Conservation (phyloP, 1,139 yeast species). For the Lodderomyces metapsilosis region DNA sequence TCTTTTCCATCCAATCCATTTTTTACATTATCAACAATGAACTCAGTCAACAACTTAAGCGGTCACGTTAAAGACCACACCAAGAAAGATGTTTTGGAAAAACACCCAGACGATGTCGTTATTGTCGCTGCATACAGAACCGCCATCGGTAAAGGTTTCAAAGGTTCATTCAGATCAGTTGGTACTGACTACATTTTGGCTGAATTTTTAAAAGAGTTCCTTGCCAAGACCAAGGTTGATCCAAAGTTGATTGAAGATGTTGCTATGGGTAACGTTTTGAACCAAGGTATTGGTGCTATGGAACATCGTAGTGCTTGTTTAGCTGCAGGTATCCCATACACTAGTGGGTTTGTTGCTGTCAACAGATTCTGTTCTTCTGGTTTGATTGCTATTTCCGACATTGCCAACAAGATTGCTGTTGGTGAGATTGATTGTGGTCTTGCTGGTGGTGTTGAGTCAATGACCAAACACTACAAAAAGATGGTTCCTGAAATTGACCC, state of each 20-base stretch:
- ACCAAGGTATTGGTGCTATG: conserved; percentile 88
- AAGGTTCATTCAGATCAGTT: conserved; percentile 76
- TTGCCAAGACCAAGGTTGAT: conserved; percentile 63
- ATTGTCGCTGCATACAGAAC: conserved; percentile 88
- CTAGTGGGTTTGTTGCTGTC: conserved; percentile 74
- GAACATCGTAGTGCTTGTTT: conserved; percentile 81
- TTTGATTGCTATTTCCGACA: conserved; percentile 81
- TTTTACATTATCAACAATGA: not conserved
- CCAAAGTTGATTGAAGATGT: conserved; percentile 73
- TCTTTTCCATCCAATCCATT: not conserved
- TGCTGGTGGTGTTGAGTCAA: conserved; percentile 91
- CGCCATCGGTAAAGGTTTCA: conserved; percentile 83
- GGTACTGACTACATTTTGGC: conserved; percentile 71
- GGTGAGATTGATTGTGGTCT: conserved; percentile 92
- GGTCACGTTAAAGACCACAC: conserved; percentile 3
- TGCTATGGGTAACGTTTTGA: conserved; percentile 84
- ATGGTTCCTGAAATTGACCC: conserved; percentile 64
- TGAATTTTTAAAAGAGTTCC: conserved; percentile 60
- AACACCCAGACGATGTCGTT: conserved; percentile 83
- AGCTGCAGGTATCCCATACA: conserved; percentile 49
- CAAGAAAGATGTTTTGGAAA: conserved; percentile 18
- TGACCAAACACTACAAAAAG: conserved; percentile 79
- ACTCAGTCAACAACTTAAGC: not conserved
- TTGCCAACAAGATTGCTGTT: conserved; percentile 80
- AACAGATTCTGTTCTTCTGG: conserved; percentile 97